Base-by-base conservation (phyloP, 768 basidiomycete genomes). In the Lactarius trivialis region DNA sequence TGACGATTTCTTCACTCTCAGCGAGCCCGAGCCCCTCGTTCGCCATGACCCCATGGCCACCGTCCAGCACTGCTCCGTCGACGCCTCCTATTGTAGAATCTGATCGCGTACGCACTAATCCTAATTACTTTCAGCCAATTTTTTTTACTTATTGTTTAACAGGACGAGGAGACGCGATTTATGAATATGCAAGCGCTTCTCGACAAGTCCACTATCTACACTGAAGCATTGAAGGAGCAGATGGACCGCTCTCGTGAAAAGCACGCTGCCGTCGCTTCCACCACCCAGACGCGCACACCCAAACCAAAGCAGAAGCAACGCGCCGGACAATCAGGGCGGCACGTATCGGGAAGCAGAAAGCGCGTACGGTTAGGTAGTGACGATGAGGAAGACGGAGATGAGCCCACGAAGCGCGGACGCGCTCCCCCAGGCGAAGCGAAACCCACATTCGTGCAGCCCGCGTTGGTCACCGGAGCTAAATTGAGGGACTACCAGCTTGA, bases 401-500 rank as follows among this genome's bases (percentile, higher is more conserved):
- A 53, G 14, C 3, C 34, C 15, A 24, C 65, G n/a, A 73, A 73
- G 55, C 70, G 72, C n/a, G 57, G 53, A 7, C 71, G 70, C 50
- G 21, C 56, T 26, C 61, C 61, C 30, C 21, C 56, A 1, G 52
- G 60, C 17, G 33, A 52, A 1, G 58, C 58, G 0, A 45, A 41
- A 21, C 26, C 58, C 19, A 54, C 41, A 30, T 88, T 90, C 67
- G 74, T 82, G 55, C 96, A 98, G 70, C 90, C 93, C 0, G 73
- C 79, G 2, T 74, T 93, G 19, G 77, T 99, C 43, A 93, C 93
- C 0, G 96, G 96, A 5, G 93, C 85, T 0, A 89, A 76, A 60
- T 73, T 98, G 64, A 93, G 93, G 70, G 82, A 87, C 36, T 98
- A 97, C 71, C 96, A 99, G 71, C 81, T 98, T 2, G 91, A 94